Conservation (phyloP, 2,329 filamentous ascomycete genomes). For the Xylaria sp. region DNA sequence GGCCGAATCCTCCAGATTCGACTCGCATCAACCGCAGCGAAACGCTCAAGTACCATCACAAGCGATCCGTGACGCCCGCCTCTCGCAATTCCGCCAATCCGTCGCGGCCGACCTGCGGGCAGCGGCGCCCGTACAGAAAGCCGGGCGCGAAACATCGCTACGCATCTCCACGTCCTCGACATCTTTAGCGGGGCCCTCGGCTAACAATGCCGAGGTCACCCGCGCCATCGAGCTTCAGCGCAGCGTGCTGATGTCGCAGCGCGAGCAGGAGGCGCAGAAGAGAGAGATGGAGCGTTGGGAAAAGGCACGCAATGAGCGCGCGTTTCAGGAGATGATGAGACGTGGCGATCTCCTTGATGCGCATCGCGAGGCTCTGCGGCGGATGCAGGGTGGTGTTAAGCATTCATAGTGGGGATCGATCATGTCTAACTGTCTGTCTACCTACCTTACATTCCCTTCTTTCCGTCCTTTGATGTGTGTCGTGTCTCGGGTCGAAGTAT, state of each 20-base stretch:
- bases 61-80: slow-evolving; percentile 65
- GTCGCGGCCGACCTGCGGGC: slow-evolving; percentile 70
- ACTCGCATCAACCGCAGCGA: slow-evolving; percentile 67
- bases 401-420: slow-evolving; percentile 37
- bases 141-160: slow-evolving; percentile 56
- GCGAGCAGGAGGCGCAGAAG: slow-evolving; percentile 70
- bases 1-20: slow-evolving; percentile 56
- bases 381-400: slow-evolving; percentile 72
- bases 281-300: slow-evolving; percentile 68
- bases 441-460: not conserved
- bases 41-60: slow-evolving; percentile 56
- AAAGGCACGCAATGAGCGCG: slow-evolving; percentile 68
- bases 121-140: slow-evolving; percentile 50
- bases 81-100: slow-evolving; percentile 75
- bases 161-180: slow-evolving; percentile 47
- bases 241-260: slow-evolving; percentile 68
- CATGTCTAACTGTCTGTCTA: not conserved
- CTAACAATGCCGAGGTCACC: slow-evolving; percentile 56
- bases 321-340: slow-evolving; percentile 80
- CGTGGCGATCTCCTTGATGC: slow-evolving; percentile 78
- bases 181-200: slow-evolving; percentile 39
- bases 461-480: not conserved
- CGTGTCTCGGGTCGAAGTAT: not conserved
- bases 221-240: slow-evolving; percentile 66
- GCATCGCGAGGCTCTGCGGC: slow-evolving; percentile 82